phyloP scores from a whole-genome alignment of 331 rosid species.

The Erythrophleum ivorense region DNA sequence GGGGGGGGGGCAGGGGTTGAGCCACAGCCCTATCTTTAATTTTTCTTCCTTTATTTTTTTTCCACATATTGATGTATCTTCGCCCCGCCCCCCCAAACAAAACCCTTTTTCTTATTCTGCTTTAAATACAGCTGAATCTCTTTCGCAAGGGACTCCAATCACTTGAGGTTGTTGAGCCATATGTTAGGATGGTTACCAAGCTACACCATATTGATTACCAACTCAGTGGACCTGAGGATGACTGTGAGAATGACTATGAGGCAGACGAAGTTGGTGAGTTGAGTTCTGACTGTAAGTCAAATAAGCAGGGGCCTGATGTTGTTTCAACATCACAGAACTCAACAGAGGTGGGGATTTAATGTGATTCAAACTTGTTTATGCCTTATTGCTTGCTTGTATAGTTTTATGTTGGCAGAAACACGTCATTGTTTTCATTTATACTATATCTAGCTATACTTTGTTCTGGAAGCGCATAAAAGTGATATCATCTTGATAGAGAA shows the following conservation, averaged over 20 bases:
- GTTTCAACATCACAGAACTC: constrained; percentile 63
- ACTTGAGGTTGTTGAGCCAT: constrained; percentile 88
- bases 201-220: constrained; percentile 87
- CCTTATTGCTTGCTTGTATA: constrained; percentile 1
- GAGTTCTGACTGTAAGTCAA: constrained; percentile 73
- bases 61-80: constrained; percentile 35
- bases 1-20: background rate
- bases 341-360: constrained; percentile 63
- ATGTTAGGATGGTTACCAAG: constrained; percentile 64
- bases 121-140: constrained; percentile 70
- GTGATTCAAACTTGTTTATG: constrained; percentile 17
- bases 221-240: constrained; percentile 73
- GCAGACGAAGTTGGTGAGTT: constrained; percentile 64
- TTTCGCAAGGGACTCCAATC: constrained; percentile 86
- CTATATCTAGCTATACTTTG: constrained; percentile 16
- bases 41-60: constrained; percentile 3
- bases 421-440: background rate
- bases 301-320: constrained; percentile 58
- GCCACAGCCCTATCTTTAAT: constrained; percentile 31
- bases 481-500: background rate
- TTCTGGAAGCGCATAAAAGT: constrained; percentile 5
- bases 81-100: background rate
- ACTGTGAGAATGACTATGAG: constrained; percentile 48
- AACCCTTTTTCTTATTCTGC: constrained; percentile 15
- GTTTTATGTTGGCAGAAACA: constrained; percentile 5